Base-by-base conservation (phyloP, 805 yeast genomes). In the Starmera dryadoides region DNA sequence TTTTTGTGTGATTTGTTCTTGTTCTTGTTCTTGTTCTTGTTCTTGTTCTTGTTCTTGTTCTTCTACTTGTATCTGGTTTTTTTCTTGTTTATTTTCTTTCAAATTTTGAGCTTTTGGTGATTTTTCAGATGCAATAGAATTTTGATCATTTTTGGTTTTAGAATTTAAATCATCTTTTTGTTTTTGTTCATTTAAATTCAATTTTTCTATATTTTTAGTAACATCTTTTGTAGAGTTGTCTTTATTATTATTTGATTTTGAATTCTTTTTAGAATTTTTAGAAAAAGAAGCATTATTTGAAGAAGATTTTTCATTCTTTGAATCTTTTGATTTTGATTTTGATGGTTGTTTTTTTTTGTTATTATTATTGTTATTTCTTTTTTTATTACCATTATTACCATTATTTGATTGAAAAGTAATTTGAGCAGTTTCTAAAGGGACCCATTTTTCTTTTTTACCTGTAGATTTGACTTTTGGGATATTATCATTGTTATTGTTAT, bases 381-480 rank as follows among this genome's bases (percentile, higher is more conserved):
- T 38, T 18, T 26, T 40, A 30, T 33, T 39, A 20, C 25, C 35
- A 17, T 34, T 39, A 30, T 16, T n/a, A 8, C 39, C 39, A 29
- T 44, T 43, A 28, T 14, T 34, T 35, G 6, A 48, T 26, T 20
- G 56, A 36, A 16, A 73, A 63, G n/a, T n/a, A 17, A 69, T 71
- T 37, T 73, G 73, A 20, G 71, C 62, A 14, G 77, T 84, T 43
- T 76, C 70, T 51, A 70, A 74, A 15, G 86, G 86, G 28, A 79
- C 69, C 86, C 86, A 80, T 51, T 81, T 82, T 47, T 75, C 82
- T 51, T 30, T 30, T 16, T 75, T 78, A 5, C 56, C 57, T 16
- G 50, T 44, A 15, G 46, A 38, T 39, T 50, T 52, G 14, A 40
- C 49, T 12, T 32, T 36, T 22, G 39, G 18, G 15, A 17, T 21